These are phyloP conservation scores for Fusarium torreyae DNA, from an alignment of 2,329 filamentous ascomycete genomes.

Conservation along the genomic window DNA sequence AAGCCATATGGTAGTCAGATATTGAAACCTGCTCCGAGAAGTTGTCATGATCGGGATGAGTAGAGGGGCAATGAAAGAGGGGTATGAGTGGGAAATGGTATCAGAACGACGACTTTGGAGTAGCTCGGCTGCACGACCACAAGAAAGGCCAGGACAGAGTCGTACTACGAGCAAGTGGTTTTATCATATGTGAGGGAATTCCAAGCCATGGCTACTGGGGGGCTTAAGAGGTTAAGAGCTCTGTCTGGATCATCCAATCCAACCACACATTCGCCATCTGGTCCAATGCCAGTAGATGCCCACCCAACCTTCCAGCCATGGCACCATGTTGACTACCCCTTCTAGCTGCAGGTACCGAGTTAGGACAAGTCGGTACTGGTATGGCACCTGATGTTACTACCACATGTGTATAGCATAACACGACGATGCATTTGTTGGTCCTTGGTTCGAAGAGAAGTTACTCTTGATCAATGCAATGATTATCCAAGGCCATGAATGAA, in stretches of 20 bases:
- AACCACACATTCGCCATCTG: conserved; percentile 3
- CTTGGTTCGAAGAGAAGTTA: neutral
- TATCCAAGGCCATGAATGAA: neutral
- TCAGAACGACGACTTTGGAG: conserved; percentile 29
- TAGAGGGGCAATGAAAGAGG: conserved; percentile 24
- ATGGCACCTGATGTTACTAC: conserved; percentile 31
- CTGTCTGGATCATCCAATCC: conserved; percentile 21
- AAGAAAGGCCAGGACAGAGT: conserved; percentile 32
- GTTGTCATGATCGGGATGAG: conserved; percentile 8
- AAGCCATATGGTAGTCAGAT: conserved; percentile 13
- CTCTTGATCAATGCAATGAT: neutral
- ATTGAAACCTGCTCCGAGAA: neutral
- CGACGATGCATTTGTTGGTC: neutral
- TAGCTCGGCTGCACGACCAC: conserved; percentile 24
- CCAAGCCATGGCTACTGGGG: conserved; percentile 7
- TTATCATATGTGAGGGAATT: conserved; percentile 37
- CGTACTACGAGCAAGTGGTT: conserved; percentile 17
- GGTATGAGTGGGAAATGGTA: conserved; percentile 28
- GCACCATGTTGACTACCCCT: conserved; percentile 31
- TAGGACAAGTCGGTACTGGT: conserved; percentile 37
- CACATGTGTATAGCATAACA: conserved; percentile 7
- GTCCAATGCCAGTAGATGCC: conserved; percentile 21
- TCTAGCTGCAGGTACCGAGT: conserved; percentile 46
- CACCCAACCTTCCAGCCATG: conserved; percentile 32
- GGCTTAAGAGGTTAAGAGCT: conserved; percentile 17